Base-by-base conservation (phyloP, 768 basidiomycete genomes). In the Xerocomellus dryophilus region DNA sequence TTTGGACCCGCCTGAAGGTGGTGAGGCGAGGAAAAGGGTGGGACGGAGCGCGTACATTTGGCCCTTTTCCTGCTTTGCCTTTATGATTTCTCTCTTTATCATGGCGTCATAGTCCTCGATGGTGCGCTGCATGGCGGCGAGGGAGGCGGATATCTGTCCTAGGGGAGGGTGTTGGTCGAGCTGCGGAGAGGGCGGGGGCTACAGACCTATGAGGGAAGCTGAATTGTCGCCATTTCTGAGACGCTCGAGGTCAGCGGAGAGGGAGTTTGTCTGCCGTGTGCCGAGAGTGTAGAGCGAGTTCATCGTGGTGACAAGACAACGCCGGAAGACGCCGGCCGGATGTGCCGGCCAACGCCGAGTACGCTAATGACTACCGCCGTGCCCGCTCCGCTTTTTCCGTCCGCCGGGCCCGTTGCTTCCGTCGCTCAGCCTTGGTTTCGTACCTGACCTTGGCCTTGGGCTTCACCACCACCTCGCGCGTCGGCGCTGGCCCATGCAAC, bases 91-190 rank as follows among this genome's bases (percentile, higher is more conserved):
- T 57, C 95, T 80, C 74, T 88, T 91, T 0, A 91, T 93, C 90
- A 98, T 94, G 9, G 90, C 88, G 63, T 98, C 95, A 66, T 96
- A 98, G 66, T 99, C 97, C 56, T 98, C 95, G 58, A 98, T 86
- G 50, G 97, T 94, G 53, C 97, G 76, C 46, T 90, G 86, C 81
- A 98, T 86, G 2, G 93, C 94, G 25, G 93, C 84, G n/a, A 99
- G 77, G 9, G 93, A 94, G n/a, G 95, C 94, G 31, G 92, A 91
- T 72, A 99, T 93, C 81, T 98, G 96, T 71, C 95, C 95, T 95
- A 77, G 70, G 72, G 63, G 57, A 56, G 62, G 61, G 58, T 39
- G 68, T 55, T 53, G 56, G 39, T 9, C 35, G 56, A 35, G 39
- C 7, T 25, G 10, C 1, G 10, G n/a, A 43, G 4, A 10, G 15